Evolutionary conservation across 1,139 yeast genomes (phyloP), one percentile per base, ranked within the genome.

Genomic region (Lizanozyma gosingica): DNA sequence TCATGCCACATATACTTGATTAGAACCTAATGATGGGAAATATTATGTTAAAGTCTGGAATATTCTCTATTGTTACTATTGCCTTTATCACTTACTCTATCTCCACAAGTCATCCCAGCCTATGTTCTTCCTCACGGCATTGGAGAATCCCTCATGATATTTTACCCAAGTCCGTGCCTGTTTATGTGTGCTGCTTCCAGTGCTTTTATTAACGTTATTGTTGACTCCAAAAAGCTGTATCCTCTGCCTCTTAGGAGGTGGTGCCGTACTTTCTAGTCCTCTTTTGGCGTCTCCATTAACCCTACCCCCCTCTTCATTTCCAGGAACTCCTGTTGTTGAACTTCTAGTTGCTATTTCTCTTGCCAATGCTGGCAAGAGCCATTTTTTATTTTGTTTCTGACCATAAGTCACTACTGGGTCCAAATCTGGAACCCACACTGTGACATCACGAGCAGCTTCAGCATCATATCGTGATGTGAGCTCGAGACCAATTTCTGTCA

Each of bases 121-220:
- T 27, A 90, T 78, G 43, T 82, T 83, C 52, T 87, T 87, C 35
- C 95, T 66, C 1, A 92, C 97, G 0, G 98, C 98, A 59, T 90
- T 85, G 6, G 95, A 85, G 52, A 84, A 90, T 1, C 98, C 97
- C 59, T 90, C 97, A 48, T 84, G 84, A 53, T 82, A 90, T 54
- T 85, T 90, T 14, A 92, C 85, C 97, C 97, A 92, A 4, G 87
- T 83, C 46, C 83, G 67, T 22, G 29, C 29, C 11, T 6, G 29
- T 22, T 22, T 22, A 11, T 22, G 6, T 22, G 29, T 22, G 29
- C 29, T 22, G 29, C 11, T 22, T 22, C 9, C 29, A 22, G 11
- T 11, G 9, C 9, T 6, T 11, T 11, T 22, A 22, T 22, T 22
- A 11, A 6, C 11, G 29, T 22, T 22, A 11, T 22, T 22, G 29